Base-by-base conservation (phyloP, 2,329 filamentous ascomycete species). In the Microascus cirrosus region DNA sequence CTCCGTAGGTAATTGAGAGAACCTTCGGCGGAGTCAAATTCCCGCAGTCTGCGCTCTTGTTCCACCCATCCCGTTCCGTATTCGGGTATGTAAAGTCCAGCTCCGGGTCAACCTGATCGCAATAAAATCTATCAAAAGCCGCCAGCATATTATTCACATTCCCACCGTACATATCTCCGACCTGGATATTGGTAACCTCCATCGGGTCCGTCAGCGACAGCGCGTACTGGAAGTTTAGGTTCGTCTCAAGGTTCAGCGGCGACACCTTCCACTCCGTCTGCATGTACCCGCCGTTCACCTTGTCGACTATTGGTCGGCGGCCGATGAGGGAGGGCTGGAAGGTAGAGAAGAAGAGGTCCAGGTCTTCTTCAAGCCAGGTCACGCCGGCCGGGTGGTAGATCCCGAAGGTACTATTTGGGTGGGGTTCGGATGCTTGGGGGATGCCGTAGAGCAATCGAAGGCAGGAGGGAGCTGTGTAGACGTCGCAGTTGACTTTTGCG, bases 1-100 rank as follows among this genome's bases (percentile, higher is more conserved):
- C 73, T 13, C 77, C 78, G 60, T 79, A 78, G 0, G 75, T 77
- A 55, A 63, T 62, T 52, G 61, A 62, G 77, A 79, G 66, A 6
- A 71, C 68, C 58, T 68, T 66, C 1, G 68, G 65, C 18, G 75
- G 68, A 54, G 68, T 60, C 59, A 66, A 65, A 1, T 63, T 58
- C 28, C 63, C 65, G 60, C 67, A 72, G 58, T 66, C 66, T 8
- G 28, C 28, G 28, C 28, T 32, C 28, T 32, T 32, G 28, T 32
- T 32, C 28, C 28, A 32, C 8, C 28, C 28, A 32, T 32, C 28
- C 4, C 4, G 28, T 32, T 32, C 28, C 28, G 28, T 32, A 32
- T 32, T 32, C 28, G 28, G 28, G 28, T 32, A 32, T 4, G 28
- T 32, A 32, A 32, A 32, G 28, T 32, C 28, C 8, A 32, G 28